Evolutionary conservation across 805 yeast species (phyloP), one percentile per base, ranked within the genome.

Genomic region (Geotrichum ghanense): DNA sequence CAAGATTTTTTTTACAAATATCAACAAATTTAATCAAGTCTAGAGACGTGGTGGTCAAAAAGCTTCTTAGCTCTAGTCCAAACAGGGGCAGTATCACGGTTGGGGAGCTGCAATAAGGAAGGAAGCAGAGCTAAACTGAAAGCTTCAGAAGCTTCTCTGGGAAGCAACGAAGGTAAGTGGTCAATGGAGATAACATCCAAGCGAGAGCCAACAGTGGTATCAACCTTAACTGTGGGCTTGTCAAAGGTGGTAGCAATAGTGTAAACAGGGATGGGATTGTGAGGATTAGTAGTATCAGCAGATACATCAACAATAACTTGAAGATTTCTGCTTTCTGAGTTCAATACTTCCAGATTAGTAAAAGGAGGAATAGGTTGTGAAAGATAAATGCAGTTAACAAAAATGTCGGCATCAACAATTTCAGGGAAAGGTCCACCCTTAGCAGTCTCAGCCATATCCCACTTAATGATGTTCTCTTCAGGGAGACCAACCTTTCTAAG

Each of bases 391-490:
- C 98, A 92, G 73, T 92, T 92, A 70, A 92, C 78, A 64, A 92
- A 92, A 56, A 92, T 78, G 63, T 92, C 97, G 23, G 87, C 76
- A 43, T 73, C 67, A 26, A 84, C 87, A 56, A 92, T 92, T 70
- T 92, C 97, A 64, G 76, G 64, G 76, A 92, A 92, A 51, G 99
- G 99, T 45, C 98, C 99, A 53, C 98, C 98, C 68, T 75, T 79
- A 56, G 92, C 81, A 50, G 99, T 92, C 73, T 92, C 99, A 50
- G 83, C 77, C 76, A 92, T 87, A 68, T 92, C 99, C 99, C 99
- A 92, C 71, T 85, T 83, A 58, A 75, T 63, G 51, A 92, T 78
- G 66, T 86, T 82, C 48, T 70, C 76, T 41, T 85, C 92, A 46
- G 97, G 95, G 49, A 92, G 69, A 50, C 99, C 99, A 48, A 75